A percentile compares a stretch with the other conserved stretches of the same genome.
phyloP scores from a whole-genome alignment of 768 basidiomycete genomes.

The Termitomyces sp. region DNA sequence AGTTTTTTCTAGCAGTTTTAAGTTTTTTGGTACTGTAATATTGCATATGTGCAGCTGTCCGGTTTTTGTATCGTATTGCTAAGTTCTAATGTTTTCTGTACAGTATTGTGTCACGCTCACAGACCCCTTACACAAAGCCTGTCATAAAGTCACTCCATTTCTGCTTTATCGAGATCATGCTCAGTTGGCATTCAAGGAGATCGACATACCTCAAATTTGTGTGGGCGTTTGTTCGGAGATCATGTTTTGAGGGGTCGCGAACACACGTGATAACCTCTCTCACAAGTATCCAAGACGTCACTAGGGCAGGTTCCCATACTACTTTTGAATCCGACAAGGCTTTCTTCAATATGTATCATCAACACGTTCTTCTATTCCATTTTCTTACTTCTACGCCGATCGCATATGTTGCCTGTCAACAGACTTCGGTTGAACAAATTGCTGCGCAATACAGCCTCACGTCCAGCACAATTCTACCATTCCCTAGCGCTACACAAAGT shows the following conservation, averaged over 20 bases:
- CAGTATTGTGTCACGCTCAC: not conserved
- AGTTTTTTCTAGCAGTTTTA: not conserved
- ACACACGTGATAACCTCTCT: not conserved
- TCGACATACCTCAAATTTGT: no score
- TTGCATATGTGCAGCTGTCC: not conserved
- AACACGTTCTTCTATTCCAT: constrained; percentile 12
- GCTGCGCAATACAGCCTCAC: constrained; percentile 50
- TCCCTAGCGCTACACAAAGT: constrained; percentile 57
- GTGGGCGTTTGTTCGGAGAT: no score
- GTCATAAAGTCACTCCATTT: no score
- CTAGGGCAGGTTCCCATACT: not conserved
- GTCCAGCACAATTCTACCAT: constrained; percentile 58
- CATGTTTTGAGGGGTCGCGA: no score
- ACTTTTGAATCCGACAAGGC: not conserved
- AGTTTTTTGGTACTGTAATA: not conserved
- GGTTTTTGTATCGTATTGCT: not conserved
- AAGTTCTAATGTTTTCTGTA: not conserved
- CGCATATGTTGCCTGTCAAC: constrained; percentile 20
- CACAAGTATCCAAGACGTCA: not conserved
- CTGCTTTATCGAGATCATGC: no score
- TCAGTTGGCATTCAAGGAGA: not conserved
- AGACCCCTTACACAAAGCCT: no score
- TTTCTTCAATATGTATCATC: constrained; percentile 3
- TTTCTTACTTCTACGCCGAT: constrained; percentile 11
- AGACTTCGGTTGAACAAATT: constrained; percentile 28